Percentiles rank a stretch among this genome's conserved stretches.
phyloP scores from a whole-genome alignment of 2,329 filamentous ascomycete genomes.

The Nemania serpens region DNA sequence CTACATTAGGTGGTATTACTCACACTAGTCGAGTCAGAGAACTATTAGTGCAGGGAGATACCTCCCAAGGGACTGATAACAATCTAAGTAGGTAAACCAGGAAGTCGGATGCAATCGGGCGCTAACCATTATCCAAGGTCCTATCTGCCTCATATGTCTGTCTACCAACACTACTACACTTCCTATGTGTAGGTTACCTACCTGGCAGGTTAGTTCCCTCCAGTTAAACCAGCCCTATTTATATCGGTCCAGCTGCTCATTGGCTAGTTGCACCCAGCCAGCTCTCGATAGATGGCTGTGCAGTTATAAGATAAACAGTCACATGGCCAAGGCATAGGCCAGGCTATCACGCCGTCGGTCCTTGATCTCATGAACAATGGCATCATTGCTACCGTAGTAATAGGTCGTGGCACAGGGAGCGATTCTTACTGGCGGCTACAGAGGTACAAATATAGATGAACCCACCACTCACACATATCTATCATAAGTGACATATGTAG shows the following conservation, averaged over 20 bases:
- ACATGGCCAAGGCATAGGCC: constrained; percentile 15
- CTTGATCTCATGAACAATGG: constrained; percentile 5
- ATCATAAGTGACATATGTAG: background rate
- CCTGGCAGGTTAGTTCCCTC: background rate
- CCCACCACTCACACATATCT: too few relatives aligned
- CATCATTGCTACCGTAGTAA: background rate
- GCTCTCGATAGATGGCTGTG: constrained; percentile 3
- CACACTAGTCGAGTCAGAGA: background rate
- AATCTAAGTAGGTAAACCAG: too few relatives aligned
- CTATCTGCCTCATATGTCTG: background rate
- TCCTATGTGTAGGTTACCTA: background rate
- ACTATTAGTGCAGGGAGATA: background rate
- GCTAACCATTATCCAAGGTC: background rate
- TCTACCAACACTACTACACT: background rate
- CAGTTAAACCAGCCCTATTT: constrained; percentile 14
- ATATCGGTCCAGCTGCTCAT: constrained; percentile 3
- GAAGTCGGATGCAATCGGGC: background rate
- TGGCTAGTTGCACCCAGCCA: background rate
- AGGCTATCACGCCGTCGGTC: background rate
- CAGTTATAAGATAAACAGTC: background rate
- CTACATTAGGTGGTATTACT: background rate
- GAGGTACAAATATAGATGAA: background rate
- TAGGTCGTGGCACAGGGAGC: constrained; percentile 4
- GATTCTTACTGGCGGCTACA: constrained; percentile 10
- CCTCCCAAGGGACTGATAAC: background rate